Evolutionary conservation across 2,329 filamentous ascomycete genomes (phyloP).

Genomic region (Fusarium siculi): DNA sequence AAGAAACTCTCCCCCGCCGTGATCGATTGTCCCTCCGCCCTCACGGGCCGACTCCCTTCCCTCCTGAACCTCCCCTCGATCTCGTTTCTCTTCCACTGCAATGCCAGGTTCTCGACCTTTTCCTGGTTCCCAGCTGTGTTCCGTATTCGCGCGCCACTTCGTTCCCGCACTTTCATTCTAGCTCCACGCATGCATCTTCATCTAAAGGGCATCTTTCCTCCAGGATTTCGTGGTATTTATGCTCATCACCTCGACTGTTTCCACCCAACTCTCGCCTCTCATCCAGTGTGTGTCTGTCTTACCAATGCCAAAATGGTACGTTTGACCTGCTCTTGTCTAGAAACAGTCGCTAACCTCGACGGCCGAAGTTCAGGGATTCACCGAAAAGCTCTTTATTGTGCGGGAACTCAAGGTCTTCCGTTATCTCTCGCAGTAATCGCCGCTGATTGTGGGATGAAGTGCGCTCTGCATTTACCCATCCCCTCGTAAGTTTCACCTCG

Average conservation of each 20-base stretch:
- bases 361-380: accelerated
- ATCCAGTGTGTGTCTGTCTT: not conserved
- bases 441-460: not conserved
- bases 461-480: not conserved
- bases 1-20: not conserved
- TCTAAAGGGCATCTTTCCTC: accelerated
- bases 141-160: not conserved
- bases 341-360: not conserved
- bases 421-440: not conserved
- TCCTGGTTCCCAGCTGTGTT: not conserved
- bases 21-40: not conserved
- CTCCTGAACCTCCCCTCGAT: not conserved
- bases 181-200: no score
- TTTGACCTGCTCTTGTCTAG: not conserved
- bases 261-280: no score
- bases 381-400: no score
- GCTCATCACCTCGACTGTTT: not conserved
- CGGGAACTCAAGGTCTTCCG: not conserved
- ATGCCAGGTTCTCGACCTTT: accelerated
- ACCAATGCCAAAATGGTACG: accelerated
- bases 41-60: not conserved
- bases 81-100: not conserved
- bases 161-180: accelerated
- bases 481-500: accelerated
- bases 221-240: not conserved